These are phyloP conservation scores for Pleoardoris graminearum DNA, from an alignment of 2,329 filamentous ascomycete species.

Conservation along the genomic window DNA sequence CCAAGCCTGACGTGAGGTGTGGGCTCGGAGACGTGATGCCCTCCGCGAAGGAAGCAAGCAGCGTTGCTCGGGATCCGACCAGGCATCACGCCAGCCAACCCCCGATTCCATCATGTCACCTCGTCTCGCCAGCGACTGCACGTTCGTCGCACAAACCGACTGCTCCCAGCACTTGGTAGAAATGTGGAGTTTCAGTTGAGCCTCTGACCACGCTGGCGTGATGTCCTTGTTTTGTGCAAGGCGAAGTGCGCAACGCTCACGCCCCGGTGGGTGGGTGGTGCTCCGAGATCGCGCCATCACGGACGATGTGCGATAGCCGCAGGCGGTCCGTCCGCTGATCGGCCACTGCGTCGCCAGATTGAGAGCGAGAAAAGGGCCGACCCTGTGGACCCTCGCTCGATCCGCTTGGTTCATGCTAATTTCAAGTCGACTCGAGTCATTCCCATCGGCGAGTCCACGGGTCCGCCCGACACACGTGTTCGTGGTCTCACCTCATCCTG, in stretches of 20 bases:
- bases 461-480: not conserved
- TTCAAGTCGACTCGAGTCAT: no score
- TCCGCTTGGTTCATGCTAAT: no score
- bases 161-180: no score
- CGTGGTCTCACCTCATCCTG: not conserved
- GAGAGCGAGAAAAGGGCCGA: slow-evolving; percentile 2
- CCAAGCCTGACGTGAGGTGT: not conserved
- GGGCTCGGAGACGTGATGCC: not conserved
- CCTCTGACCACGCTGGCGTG: slow-evolving; percentile 5
- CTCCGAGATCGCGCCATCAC: slow-evolving; percentile 1
- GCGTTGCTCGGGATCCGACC: slow-evolving; percentile 4
- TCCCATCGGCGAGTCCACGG: no score
- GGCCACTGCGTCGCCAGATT: not conserved
- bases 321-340: no score
- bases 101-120: not conserved
- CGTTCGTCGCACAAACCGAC: no score
- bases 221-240: not conserved
- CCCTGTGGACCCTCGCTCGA: not conserved
- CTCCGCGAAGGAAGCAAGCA: not conserved
- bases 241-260: not conserved
- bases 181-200: no score
- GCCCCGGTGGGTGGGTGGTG: not conserved
- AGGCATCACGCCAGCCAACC: not conserved
- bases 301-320: not conserved
- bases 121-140: no score